phyloP scores from a whole-genome alignment of 805 yeast species.

The Wickerhamomyces silvicola region DNA sequence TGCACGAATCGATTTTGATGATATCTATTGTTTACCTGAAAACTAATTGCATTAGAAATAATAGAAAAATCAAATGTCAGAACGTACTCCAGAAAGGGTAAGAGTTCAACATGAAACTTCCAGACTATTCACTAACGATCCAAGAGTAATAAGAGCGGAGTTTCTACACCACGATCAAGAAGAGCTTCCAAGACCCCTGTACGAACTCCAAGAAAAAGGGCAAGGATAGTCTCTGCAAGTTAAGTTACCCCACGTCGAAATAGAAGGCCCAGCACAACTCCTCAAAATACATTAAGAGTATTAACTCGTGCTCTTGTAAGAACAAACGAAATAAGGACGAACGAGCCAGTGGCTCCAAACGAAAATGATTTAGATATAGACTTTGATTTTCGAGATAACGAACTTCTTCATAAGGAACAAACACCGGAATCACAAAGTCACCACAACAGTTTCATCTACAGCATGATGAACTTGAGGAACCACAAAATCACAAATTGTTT shows the following conservation, averaged over 20 bases:
- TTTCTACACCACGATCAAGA: slow-evolving; percentile 10
- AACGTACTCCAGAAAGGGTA: slow-evolving; percentile 1
- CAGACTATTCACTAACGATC: background rate
- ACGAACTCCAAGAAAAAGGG: slow-evolving; percentile 21
- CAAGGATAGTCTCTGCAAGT: slow-evolving; percentile 17
- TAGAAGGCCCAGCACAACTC: slow-evolving; percentile 14
- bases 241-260: slow-evolving; percentile 18
- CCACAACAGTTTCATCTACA: background rate
- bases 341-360: background rate
- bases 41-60: background rate
- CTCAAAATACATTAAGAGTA: slow-evolving; percentile 16
- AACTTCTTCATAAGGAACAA: background rate
- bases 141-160: slow-evolving; percentile 1
- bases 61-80: background rate
- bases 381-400: slow-evolving; percentile 1
- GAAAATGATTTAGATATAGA: background rate
- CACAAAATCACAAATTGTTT: slow-evolving; percentile 1
- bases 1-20: slow-evolving; percentile 1
- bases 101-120: background rate
- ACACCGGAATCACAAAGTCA: background rate
- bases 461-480: background rate
- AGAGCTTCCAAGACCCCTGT: slow-evolving; percentile 16
- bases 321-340: slow-evolving; percentile 4
- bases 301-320: slow-evolving; percentile 18
- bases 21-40: too few species aligned